Evolutionary conservation across 306 rosid species (phyloP), one percentile per base, ranked within the genome.

Genomic region (Prunus mongolica): DNA sequence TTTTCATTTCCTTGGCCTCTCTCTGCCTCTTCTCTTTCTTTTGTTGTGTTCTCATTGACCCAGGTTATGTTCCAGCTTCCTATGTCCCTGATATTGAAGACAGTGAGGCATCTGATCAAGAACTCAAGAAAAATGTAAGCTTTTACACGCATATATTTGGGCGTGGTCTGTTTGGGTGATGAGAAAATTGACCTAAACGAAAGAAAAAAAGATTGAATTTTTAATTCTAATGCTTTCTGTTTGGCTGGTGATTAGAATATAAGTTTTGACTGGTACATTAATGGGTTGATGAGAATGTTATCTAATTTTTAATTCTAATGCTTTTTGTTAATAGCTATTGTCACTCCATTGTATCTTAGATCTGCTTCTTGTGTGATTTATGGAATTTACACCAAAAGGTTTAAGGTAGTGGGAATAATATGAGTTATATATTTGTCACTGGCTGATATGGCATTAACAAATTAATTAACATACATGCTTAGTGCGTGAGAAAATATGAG

Each of bases 31-130:
- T 91, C 86, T 89, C 96, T 81, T 91, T 93, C 89, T 79, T 78
- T 45, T 73, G 76, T 6, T 88, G 96, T 78, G 94, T 93, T 80
- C 81, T 93, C 62, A 83, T 83, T 28, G 93, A 91, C 75, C 96
- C 98, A 19, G 98, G 98, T 56, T 74, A 78, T 9, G 86, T 87
- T 28, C 92, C 98, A 12, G 76, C 93, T 86, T 88, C 97, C 32
- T 90, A 88, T 74, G 74, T 79, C 66, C 98, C 98, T 16, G 98
- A 93, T 82, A 81, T 90, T 79, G 98, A 90, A 84, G 80, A 80
- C 57, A 65, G n/a, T 51, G 52, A 60, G 19, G 41, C 51, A 41
- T 45, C 86, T 11, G 85, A 82, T 84, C 82, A 79, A 50, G 86
- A 75, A 73, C 32, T 70, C 57, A 56, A 81, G 68, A 81, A 80